Percentiles rank a stretch among this genome's conserved stretches.
phyloP scores from a whole-genome alignment of 352 stramenopile species.

The Phytophthora kernoviae region DNA sequence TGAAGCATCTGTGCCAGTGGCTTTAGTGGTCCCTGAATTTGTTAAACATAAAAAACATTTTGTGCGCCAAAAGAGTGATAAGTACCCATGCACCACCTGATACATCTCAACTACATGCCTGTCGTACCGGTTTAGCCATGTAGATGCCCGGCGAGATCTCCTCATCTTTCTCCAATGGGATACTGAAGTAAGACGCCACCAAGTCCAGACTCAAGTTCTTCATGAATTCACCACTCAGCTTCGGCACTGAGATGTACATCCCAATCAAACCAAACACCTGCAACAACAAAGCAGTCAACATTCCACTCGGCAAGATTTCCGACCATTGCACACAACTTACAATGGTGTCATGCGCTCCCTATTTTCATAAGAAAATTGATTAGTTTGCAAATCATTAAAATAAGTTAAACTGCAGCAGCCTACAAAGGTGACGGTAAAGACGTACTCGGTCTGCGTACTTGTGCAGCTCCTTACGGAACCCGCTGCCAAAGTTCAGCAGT shows the following conservation, averaged over 20 bases:
- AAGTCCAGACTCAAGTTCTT: constrained; percentile 64
- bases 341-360: constrained; percentile 78
- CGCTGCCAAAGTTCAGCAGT: constrained; percentile 82
- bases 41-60: not conserved
- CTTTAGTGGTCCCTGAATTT: constrained; percentile 62
- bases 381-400: not conserved
- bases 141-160: constrained; percentile 79
- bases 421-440: constrained; percentile 1
- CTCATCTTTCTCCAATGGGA: constrained; percentile 76
- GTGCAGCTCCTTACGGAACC: constrained; percentile 80
- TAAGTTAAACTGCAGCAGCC: too few species aligned
- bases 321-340: constrained; percentile 28
- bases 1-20: constrained; percentile 68
- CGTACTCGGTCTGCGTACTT: constrained; percentile 65
- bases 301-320: not conserved
- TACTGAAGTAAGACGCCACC: constrained; percentile 73
- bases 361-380: not conserved
- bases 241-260: constrained; percentile 84
- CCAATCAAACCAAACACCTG: constrained; percentile 84
- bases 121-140: constrained; percentile 72
- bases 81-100: not conserved
- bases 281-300: not conserved
- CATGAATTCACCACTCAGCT: constrained; percentile 65
- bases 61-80: not conserved
- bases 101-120: not conserved